Base-by-base conservation (phyloP, 2,329 filamentous ascomycete genomes). In the Microdochium nivale region DNA sequence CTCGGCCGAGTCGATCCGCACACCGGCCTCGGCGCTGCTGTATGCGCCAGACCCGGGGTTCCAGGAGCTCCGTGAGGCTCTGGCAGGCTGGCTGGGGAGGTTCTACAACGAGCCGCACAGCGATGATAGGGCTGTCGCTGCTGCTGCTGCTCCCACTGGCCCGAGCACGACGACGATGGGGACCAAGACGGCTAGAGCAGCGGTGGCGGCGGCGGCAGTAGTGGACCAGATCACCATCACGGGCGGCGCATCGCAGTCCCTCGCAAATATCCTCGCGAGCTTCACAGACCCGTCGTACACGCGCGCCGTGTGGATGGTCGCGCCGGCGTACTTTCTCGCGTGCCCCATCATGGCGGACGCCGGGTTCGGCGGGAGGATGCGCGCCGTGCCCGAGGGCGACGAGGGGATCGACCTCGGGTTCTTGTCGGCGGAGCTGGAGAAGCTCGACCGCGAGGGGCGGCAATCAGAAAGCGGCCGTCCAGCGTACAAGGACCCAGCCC, bases 291-390 rank as follows among this genome's bases (percentile, higher is more conserved):
- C 88, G 1, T 68, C 74, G 2, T 86, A 84, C 61, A 96, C 91
- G 1, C 74, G 79, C 47, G 81, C 81, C 57, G 75, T 95, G 10
- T 96, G 88, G 87, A 79, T 91, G 67, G 82, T 90, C 1, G 83
- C 86, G 21, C 91, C 91, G 3, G 86, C 86, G 47, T 96, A 95
- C 64, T 87, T 89, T 67, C 74, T 95, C n/a, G 87, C 84, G 0
- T 90, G 87, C 61, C 78, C 84, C n/a, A 88, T 95, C 52, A 90
- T 96, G 61, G 83, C 87, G 53, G 91, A 96, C 67, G 76, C 84
- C 4, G 87, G 89, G 1, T 90, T 95, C 58, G 72, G 74, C 3
- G 78, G 78, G 3, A 79, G 83, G 33, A 63, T 95, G 62, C 77
- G 76, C 49, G 86, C 83, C 1, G 78, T 91, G 13, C 84, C 85